These are phyloP conservation scores for Pichia sp. DNA, from an alignment of 1,139 yeast species.

Conservation along the genomic window DNA sequence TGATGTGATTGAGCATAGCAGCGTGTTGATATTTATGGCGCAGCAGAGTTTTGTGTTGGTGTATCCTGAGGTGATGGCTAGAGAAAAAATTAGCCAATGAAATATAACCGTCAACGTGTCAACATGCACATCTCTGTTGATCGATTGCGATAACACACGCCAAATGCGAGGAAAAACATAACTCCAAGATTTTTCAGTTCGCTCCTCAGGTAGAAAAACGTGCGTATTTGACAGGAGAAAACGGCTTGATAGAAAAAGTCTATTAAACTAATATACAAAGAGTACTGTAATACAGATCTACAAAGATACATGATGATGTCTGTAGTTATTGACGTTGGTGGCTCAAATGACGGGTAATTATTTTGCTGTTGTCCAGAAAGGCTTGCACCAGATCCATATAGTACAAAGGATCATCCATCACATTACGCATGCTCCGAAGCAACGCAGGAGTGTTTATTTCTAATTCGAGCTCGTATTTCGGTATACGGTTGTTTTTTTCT, in stretches of 20 bases:
- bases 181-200: not conserved
- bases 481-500: slow-evolving; percentile 26
- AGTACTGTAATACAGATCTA: not conserved
- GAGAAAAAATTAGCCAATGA: not conserved
- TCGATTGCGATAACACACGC: not conserved
- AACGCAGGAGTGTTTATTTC: slow-evolving; percentile 69
- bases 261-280: slow-evolving; percentile 4
- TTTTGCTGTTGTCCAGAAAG: slow-evolving; percentile 65
- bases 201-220: not conserved
- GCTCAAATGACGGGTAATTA: slow-evolving; percentile 41
- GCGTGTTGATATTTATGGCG: not conserved
- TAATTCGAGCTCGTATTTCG: slow-evolving; percentile 60
- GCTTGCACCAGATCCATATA: slow-evolving; percentile 70
- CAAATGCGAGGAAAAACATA: not conserved
- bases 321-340: slow-evolving; percentile 18
- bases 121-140: not conserved
- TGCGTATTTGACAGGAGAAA: not conserved
- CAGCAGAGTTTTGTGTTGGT: no score
- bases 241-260: not conserved
- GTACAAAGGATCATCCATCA: slow-evolving; percentile 50
- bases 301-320: not conserved
- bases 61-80: no score
- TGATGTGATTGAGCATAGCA: not conserved
- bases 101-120: not conserved
- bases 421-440: slow-evolving; percentile 54